Evolutionary conservation across 176 grass and related monocot species (phyloP), one percentile per base, ranked within the genome.

Genomic region (Aegilops longissima): DNA sequence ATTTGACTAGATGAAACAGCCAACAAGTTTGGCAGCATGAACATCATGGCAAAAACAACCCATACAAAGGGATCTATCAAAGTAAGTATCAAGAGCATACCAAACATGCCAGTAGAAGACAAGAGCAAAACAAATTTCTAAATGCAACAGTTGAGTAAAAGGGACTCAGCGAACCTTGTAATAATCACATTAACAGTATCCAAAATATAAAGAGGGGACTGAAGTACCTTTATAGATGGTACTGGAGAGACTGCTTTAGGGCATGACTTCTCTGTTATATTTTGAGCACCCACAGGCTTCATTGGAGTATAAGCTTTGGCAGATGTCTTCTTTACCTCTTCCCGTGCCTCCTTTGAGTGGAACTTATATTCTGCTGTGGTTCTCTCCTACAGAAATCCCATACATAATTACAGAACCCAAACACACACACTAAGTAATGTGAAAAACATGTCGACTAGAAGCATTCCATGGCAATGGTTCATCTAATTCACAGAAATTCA

Each of bases 221-320:
- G 23, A 29, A 18, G 58, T 87, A 97, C 93, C 93, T 97, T 95
- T 11, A 95, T 97, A 82, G 95, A 91, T 85, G 86, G 91, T 79
- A 91, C 90, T 30, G 93, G 95, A n/a, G 80, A 86, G 11, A 95
- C 87, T 21, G 89, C 89, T 85, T 91, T 92, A n/a, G 94, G 90
- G 66, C 72, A 85, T 16, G 90, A 89, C 16, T 87, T 83, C 83
- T 86, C 87, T 62, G 77, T 61, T 29, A 29, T 34, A 61, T 87
- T 88, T 52, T 83, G 73, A 76, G 62, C 54, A 80, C 87, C 86
- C 45, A 66, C 45, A 64, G 86, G 42, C 40, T 88, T 80, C 8
- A 80, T 73, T 47, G 89, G 85, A 69, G 80, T 92, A 89, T 93
- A 98, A 47, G 91, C 89, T 86, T 95, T 95, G n/a, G 42, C 52